Evolutionary conservation across 2,329 filamentous ascomycete species (phyloP), one percentile per base, ranked within the genome.

Genomic region (Fusarium chuoi): DNA sequence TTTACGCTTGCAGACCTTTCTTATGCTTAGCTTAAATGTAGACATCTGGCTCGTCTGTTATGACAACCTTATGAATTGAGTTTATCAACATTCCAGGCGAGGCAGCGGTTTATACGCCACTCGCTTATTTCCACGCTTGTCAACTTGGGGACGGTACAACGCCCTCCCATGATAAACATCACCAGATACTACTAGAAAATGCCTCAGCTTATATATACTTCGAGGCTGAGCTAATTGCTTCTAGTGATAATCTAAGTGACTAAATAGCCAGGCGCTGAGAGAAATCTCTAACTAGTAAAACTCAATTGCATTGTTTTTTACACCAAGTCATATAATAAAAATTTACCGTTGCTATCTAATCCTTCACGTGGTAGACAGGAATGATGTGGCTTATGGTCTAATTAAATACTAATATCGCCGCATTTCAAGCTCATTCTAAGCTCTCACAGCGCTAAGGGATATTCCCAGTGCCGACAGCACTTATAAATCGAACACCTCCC

Each of bases 391-490:
- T 35, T 52, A 4, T 0, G 0, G 8, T 3, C 30, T 28, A 22
- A 48, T 28, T 13, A 51, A 7, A 51, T 30, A 51, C 48, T 20
- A 51, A 6, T 3, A 13, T 3, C 17, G 17, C 30, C 7, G 3
- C n/a, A 13, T 14, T 3, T 3, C 7, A 7, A 4, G 4, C 30
- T 14, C 12, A 35, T 35, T 35, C 17, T 4, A 7, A 0, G 3
- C 0, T 14, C 6, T 20, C 7, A 14, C 17, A 24, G 6, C n/a
- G 2, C 8, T 36, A 4, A 36, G 17, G 17, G 17, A 15, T 11
- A 4, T 52, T 11, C 6, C 30, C 7, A 4, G 5, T 10, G 3
- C 6, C 4, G 1, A 36, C 2, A 14, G 22, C 3, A 15, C 5
- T 1, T 36, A 52, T 52, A 52, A 36, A 18, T 20, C 0, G 8